These are phyloP conservation scores for Heteromeles arbutifolia DNA, from an alignment of 306 rosid genomes.

Conservation along the genomic window DNA sequence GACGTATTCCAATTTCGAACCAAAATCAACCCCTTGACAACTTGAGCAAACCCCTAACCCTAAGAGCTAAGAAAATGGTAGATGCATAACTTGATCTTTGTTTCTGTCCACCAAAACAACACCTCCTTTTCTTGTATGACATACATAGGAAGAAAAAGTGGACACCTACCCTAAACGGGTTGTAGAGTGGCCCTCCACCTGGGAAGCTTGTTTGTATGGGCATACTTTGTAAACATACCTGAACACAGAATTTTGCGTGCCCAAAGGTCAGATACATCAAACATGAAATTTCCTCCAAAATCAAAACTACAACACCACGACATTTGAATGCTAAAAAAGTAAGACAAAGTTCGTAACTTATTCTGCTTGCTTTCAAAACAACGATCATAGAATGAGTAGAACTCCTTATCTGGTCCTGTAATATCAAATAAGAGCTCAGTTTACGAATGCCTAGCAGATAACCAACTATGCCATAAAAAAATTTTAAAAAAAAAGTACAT, in stretches of 20 bases:
- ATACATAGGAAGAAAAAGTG: background rate
- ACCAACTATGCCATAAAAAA: conserved; percentile 7
- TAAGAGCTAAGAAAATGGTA: background rate
- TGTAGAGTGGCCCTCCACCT: conserved; percentile 75
- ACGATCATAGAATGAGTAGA: conserved; percentile 73
- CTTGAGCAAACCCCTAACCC: background rate
- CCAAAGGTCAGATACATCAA: conserved; percentile 29
- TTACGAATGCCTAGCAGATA: conserved; percentile 23
- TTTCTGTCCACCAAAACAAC: background rate
- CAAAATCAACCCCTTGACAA: background rate
- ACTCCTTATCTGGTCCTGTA: conserved; percentile 88
- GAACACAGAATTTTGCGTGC: conserved; percentile 31
- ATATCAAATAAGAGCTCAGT: conserved; percentile 25
- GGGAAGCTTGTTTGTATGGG: conserved; percentile 92
- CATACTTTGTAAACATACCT: conserved; percentile 96
- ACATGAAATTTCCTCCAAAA: conserved; percentile 13
- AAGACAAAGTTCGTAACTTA: conserved; percentile 50
- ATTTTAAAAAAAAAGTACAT: background rate
- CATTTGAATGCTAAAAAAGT: conserved; percentile 12
- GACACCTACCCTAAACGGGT: conserved; percentile 87
- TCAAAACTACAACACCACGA: background rate
- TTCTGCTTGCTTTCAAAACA: conserved; percentile 92
- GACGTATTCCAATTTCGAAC: background rate
- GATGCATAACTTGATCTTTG: background rate
- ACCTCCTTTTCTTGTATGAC: background rate